Evolutionary conservation across 306 rosid genomes (phyloP).

Genomic region (Calophaca sinica): DNA sequence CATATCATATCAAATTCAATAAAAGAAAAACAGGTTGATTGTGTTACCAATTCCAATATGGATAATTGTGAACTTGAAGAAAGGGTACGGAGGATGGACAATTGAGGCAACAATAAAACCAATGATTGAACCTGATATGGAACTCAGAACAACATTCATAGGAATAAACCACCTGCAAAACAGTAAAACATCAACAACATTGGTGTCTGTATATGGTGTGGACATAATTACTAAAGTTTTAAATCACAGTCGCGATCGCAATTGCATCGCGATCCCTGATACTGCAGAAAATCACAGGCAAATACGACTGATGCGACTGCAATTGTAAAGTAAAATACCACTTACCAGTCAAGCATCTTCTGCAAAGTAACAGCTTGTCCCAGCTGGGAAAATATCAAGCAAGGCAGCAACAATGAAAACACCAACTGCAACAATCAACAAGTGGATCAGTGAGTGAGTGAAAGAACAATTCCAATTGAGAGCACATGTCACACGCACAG

Average conservation of each 20-base stretch:
- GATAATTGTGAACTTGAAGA: slow-evolving; percentile 86
- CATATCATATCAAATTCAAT: not conserved
- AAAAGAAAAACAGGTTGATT: slow-evolving; percentile 25
- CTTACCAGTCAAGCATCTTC: slow-evolving; percentile 89
- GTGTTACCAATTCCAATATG: slow-evolving; percentile 91
- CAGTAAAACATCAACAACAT: not conserved
- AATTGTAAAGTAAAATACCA: not conserved
- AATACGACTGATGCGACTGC: not conserved
- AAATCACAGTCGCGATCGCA: not conserved
- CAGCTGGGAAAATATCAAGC: slow-evolving; percentile 91
- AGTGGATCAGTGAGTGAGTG: slow-evolving; percentile 2
- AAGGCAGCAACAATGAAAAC: slow-evolving; percentile 89
- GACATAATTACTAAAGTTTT: not conserved
- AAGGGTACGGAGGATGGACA: slow-evolving; percentile 90
- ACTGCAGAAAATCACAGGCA: not conserved
- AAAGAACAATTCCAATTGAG: not conserved
- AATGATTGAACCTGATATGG: slow-evolving; percentile 80
- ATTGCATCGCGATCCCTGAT: not conserved
- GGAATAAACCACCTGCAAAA: slow-evolving; percentile 99
- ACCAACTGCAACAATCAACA: slow-evolving; percentile 72
- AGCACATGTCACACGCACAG: not conserved
- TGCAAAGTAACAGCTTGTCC: slow-evolving; percentile 86
- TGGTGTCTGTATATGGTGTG: not conserved
- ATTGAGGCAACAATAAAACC: slow-evolving; percentile 78
- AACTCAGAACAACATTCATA: slow-evolving; percentile 72